These are phyloP conservation scores for Agastache rugosa DNA, from an alignment of 257 asterid species.

Conservation along the genomic window DNA sequence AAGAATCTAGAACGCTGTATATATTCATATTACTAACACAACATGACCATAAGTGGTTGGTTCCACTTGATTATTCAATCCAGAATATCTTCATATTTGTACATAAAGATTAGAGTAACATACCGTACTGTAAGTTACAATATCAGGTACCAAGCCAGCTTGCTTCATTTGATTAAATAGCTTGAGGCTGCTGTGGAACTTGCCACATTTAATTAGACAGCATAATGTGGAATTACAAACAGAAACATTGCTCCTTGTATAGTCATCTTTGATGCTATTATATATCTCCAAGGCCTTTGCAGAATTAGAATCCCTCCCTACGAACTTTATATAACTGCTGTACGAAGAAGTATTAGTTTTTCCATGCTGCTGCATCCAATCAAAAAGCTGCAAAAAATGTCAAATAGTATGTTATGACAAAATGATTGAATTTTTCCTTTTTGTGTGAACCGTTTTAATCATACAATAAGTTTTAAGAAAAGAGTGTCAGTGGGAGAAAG, in stretches of 20 bases:
- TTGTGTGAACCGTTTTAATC: conserved; percentile 1
- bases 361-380: conserved; percentile 87
- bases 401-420: conserved; percentile 30
- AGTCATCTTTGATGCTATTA: conserved; percentile 68
- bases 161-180: conserved; percentile 85
- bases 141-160: conserved; percentile 88
- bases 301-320: conserved; percentile 70
- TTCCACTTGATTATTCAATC: conserved; percentile 32
- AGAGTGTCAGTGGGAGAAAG: neutral
- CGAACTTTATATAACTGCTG: conserved; percentile 82
- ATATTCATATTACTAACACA: conserved; percentile 18
- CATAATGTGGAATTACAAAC: conserved; percentile 85
- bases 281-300: conserved; percentile 72
- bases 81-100: conserved; percentile 5
- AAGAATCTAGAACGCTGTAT: neutral
- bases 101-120: conserved; percentile 37
- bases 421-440: conserved; percentile 3
- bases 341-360: conserved; percentile 85
- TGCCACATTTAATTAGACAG: conserved; percentile 76
- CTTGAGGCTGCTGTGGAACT: conserved; percentile 73
- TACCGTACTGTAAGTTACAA: conserved; percentile 93
- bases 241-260: conserved; percentile 67
- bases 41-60: conserved; percentile 6
- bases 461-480: conserved; percentile 2
- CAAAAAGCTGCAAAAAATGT: conserved; percentile 73